Evolutionary conservation across 2,329 filamentous ascomycete species (phyloP), one percentile per base, ranked within the genome.

Genomic region (Pseudogymnoascus sp.): DNA sequence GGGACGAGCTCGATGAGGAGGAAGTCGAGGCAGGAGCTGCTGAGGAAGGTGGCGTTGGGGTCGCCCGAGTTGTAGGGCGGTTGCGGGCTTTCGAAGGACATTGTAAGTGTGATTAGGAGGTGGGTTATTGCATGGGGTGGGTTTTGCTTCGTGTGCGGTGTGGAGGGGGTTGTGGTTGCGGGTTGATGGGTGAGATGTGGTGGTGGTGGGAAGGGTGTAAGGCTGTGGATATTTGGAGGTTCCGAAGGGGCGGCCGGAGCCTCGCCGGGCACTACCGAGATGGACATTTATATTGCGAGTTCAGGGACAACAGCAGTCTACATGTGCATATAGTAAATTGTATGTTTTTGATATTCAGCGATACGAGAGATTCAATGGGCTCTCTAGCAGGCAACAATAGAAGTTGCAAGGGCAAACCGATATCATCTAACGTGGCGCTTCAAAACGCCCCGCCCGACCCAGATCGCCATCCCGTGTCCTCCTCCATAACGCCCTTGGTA

Each of bases 1-100:
- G 94, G 94, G 14, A 99, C 94, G 61, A 99, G 85, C 78, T 99
- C 94, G 72, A 97, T 97, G 68, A 99, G 84, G 61, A 99, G 84
- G 68, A 99, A 88, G 75, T 99, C 94, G 69, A 99, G 86, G 73
- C 89, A 92, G 57, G 93, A 94, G 62, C 88, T 85, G 77, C 84
- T 88, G 69, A 97, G 81, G 76, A 92, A 89, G 63, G 86, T 85
- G 62, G 89, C 88, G 63, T 81, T 81, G 37, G 90, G 88, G 75
- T 96, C 91, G 66, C 82, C 82, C 67, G 86, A 79, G 74, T 87
- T 88, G 78, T 84, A 87, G 12, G 86, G 84, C 2, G 86, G 86
- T 70, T 86, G 78, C 50, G 86, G 81, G 47, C 84, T 76, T 66
- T 92, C 88, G 77, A 90, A 88, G 60, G 89, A 90, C 88, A 91